Base-by-base conservation (phyloP, 106 monocot species). In the Dactylorhiza incarnata region DNA sequence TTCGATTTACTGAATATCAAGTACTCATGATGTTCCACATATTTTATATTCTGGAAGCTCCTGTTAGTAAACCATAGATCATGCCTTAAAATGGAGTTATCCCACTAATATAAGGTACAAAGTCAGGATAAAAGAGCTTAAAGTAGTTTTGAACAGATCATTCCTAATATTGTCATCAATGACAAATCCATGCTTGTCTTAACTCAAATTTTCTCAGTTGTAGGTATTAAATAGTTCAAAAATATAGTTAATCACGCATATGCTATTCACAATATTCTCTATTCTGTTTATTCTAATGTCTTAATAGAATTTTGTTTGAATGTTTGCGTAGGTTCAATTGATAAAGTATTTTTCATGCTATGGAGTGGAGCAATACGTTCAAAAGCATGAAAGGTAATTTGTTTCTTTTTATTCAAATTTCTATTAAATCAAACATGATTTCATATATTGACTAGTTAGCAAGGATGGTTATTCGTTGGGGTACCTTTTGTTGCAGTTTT, bases 381-480 rank as follows among this genome's bases (percentile, higher is more conserved):
- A 85, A 85, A 78, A 74, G 48, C 74, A 74, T 81, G 74, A 85
- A 85, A 85, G 85, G 85, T 85, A 51, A 22, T 47, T 16, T 68
- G 12, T 81, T 29, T 46, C 9, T 48, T 15, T 26, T 17, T 24
- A n/a, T 56, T 61, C 37, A 24, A 4, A 51, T 58, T 46, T 29
- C 58, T 10, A 16, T 20, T 9, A 45, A 8, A 44, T 43, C 52
- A 25, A 66, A 63, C n/a, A 59, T 68, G 22, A 3, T 53, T 70
- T 55, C 13, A 45, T 55, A 26, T 54, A 15, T 20, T 48, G 72
- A 7, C 17, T n/a, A 23, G 6, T 23, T 23, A 62, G 20, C 22
- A 22, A 22, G 61, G 61, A 62, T 62, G 23, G 9, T 6, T 62
- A 9, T 0, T 11, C 14, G 51, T 14, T 2, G 12, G 20, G 5